Base-by-base conservation (phyloP, 2,329 filamentous ascomycete species). In the Monilinia aucupariae region DNA sequence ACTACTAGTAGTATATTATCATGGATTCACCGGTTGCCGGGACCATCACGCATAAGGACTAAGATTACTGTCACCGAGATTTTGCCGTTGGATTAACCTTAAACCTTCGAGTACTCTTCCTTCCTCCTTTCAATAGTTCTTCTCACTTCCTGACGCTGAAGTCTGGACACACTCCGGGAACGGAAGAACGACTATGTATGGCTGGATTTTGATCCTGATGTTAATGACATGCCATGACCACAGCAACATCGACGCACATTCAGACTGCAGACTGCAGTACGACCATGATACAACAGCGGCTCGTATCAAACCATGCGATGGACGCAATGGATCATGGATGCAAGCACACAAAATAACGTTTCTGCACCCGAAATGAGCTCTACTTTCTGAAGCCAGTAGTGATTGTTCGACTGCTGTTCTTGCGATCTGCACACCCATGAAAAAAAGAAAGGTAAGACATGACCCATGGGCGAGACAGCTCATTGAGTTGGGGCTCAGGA, bases 211-310 rank as follows among this genome's bases (percentile, higher is more conserved):
- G 27, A 30, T 30, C 27, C 27, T 30, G 27, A 30, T 30, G 3
- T 30, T 30, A 6, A 30, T 30, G n/a, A n/a, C n/a, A n/a, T n/a
- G n/a, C n/a, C n/a, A n/a, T 13, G 37, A 39, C 37, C 37, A 39
- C 13, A 39, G 9, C 50, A 62, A 37, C 22, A 62, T n/a, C 59
- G 25, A 30, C 50, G 41, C 53, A 56, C 25, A n/a, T 30, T 17
- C 30, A 56, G 13, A 20, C 20, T 47, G 27, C 30, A 56, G 13
- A 20, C 20, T 47, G 27, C 41, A 47, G 54, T 25, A 47, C 27
- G 25, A 47, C 12, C 12, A 15, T 25, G 13, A 32, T 47, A 58
- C 41, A 48, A 47, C 8, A 34, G 48, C 41, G 54, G 30, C 4
- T 58, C 30, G 2, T 1, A 47, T 4, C 2, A 2, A 37, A 58